Conservation (phyloP, 139 green algal species). For the Chlorella vulgaris region DNA sequence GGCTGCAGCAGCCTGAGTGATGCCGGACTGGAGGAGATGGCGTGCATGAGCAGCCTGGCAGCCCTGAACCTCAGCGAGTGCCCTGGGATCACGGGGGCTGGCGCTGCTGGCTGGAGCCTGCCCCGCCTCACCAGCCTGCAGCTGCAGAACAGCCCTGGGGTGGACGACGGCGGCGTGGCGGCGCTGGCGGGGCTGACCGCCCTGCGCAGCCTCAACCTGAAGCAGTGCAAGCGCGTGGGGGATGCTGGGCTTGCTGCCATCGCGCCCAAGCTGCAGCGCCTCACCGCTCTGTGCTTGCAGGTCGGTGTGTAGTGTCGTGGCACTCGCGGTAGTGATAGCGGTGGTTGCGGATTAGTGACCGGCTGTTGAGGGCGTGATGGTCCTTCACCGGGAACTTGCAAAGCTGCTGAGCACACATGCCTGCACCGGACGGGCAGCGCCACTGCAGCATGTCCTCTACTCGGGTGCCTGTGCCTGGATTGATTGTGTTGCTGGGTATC, state of each 20-base stretch:
- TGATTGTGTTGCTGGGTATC: too few relatives aligned
- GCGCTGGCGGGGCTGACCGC: slow-evolving; percentile 11
- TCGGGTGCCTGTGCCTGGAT: background rate
- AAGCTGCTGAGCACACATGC: too few relatives aligned
- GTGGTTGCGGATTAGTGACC: too few relatives aligned
- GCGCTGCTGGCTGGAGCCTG: background rate
- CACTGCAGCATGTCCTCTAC: too few relatives aligned
- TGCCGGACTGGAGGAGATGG: slow-evolving; percentile 43
- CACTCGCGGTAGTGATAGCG: too few relatives aligned
- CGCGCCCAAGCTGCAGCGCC: slow-evolving; percentile 21
- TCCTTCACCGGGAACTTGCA: too few relatives aligned
- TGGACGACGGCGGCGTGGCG: slow-evolving; percentile 46
- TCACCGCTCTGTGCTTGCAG: slow-evolving; percentile 36
- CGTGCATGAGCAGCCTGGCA: slow-evolving; percentile 28
- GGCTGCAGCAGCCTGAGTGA: slow-evolving; percentile 52
- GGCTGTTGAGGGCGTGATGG: too few relatives aligned
- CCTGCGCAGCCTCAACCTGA: slow-evolving; percentile 45
- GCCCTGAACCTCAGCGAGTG: slow-evolving; percentile 50
- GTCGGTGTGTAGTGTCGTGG: background rate
- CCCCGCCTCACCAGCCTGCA: slow-evolving; percentile 33
- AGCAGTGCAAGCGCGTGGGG: slow-evolving; percentile 49
- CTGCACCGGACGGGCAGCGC: too few relatives aligned
- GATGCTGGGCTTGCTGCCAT: slow-evolving; percentile 44
- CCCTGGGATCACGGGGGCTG: slow-evolving; percentile 26
- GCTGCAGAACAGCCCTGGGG: slow-evolving; percentile 36